These are phyloP conservation scores for Vaccinium corymbosum DNA, from an alignment of 148 eudicot genomes.

Conservation along the genomic window DNA sequence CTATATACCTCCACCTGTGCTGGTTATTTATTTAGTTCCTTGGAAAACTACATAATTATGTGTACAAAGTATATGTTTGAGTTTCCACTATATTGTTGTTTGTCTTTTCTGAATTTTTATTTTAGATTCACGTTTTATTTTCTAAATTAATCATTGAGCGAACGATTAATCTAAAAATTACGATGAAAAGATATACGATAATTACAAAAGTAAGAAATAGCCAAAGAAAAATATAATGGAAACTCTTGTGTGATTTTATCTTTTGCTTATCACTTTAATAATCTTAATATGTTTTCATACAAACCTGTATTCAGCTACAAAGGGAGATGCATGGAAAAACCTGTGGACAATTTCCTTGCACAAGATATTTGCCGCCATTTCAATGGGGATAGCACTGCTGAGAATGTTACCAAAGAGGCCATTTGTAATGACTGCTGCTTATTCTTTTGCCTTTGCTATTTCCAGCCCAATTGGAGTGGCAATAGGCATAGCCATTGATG, in stretches of 20 bases:
- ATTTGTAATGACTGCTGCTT: conserved; percentile 35
- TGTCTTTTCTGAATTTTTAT: too few relatives aligned
- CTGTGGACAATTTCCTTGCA: conserved; percentile 77
- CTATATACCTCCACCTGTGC: background rate
- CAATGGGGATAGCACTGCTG: conserved; percentile 78
- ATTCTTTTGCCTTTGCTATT: conserved; percentile 74
- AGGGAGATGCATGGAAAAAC: conserved; percentile 76
- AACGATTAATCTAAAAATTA: too few relatives aligned
- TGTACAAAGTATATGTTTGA: background rate
- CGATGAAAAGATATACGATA: too few relatives aligned
- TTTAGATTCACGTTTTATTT: too few relatives aligned
- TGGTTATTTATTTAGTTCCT: background rate
- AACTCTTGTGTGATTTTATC: too few relatives aligned
- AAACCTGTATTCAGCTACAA: conserved; percentile 32
- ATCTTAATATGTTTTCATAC: too few relatives aligned
- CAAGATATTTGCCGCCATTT: conserved; percentile 71
- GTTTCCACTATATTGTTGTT: too few relatives aligned
- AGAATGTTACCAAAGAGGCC: conserved; percentile 83
- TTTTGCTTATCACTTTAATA: too few relatives aligned
- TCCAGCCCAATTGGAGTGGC: conserved; percentile 80
- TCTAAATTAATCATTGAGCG: too few relatives aligned
- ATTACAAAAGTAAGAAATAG: too few relatives aligned
- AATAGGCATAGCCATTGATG: conserved; percentile 69
- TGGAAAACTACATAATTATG: background rate
- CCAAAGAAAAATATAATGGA: too few relatives aligned